These are phyloP conservation scores for Ustilago loliicola DNA, from an alignment of 1,284 basidiomycete genomes.

Conservation along the genomic window DNA sequence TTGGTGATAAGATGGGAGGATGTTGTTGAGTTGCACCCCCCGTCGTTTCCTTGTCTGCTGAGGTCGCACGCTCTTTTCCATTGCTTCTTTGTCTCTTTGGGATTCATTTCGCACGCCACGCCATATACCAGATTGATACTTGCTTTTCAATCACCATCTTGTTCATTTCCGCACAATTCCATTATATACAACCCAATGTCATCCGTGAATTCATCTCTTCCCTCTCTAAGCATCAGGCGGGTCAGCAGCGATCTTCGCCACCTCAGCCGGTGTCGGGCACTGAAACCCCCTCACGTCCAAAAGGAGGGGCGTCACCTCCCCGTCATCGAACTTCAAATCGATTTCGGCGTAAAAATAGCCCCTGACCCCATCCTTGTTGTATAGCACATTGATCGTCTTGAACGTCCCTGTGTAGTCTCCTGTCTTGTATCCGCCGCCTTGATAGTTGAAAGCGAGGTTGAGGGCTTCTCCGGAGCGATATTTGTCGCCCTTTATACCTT, in stretches of 20 bases:
- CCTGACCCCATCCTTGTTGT: slow-evolving; percentile 5
- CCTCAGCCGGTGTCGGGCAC: slow-evolving; percentile 3
- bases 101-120: background rate
- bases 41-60: background rate
- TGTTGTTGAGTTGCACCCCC: slow-evolving; percentile 33
- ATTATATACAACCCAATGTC: no score
- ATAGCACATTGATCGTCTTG: background rate
- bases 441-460: background rate
- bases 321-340: background rate
- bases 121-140: slow-evolving; percentile 32
- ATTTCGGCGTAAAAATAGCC: no score
- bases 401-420: slow-evolving; percentile 5
- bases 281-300: slow-evolving; percentile 2
- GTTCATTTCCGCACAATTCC: background rate
- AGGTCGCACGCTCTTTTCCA: background rate
- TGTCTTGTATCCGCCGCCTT: background rate
- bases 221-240: background rate
- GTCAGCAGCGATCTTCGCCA: background rate
- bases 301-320: background rate
- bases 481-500: slow-evolving; percentile 6
- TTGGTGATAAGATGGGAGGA: slow-evolving; percentile 46
- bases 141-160: slow-evolving; percentile 24
- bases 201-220: no score
- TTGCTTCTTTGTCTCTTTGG: background rate
- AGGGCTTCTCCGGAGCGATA: slow-evolving; percentile 5